Base-by-base conservation (phyloP, 2,329 filamentous ascomycete genomes). In the Ceratocystis cubensis region DNA sequence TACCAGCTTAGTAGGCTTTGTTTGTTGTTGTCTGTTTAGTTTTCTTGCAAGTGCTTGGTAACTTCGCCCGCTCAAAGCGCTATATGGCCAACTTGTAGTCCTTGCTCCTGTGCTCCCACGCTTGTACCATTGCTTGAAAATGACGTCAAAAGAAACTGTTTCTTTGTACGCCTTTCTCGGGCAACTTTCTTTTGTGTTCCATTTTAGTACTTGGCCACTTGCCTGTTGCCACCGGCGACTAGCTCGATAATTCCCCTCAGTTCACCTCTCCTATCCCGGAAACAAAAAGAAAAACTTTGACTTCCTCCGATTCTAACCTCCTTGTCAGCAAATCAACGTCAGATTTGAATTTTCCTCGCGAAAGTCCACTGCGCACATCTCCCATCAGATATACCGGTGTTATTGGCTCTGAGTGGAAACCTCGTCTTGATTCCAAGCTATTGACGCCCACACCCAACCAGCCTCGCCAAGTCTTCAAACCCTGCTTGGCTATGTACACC, bases 371-470 rank as follows among this genome's bases (percentile, higher is more conserved):
- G 15, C 56, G 56, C 56, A 6, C 30, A 7, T 59, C 30, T 10
- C 56, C 56, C 28, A 37, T 59, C 28, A 13, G 15, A 57, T 28
- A 33, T 17, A 33, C 6, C n/a, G 53, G 28, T 50, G 48, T 25
- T 20, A 50, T 22, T 50, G 20, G 48, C 20, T 25, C 48, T 22
- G 48, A 50, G 48, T 50, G 48, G 53, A 28, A 33, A 15, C 22
- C 62, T 30, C 41, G 45, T 8, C 25, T 63, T 25, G n/a, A 68
- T 41, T 61, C 61, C 1, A 61, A 66, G 3, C 61, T 30, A 28
- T 66, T 50, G 10, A 41, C 67, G 28, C 61, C 28, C 4, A 33
- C 50, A 5, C 64, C 56, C 13, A 64, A 41, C 44, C 20, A 68
- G 6, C 61, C 63, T 30, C 20, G 45, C 25, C 48, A 67, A 15